phyloP scores from a whole-genome alignment of 2,329 filamentous ascomycete species.

The Fusarium protoensiforme region DNA sequence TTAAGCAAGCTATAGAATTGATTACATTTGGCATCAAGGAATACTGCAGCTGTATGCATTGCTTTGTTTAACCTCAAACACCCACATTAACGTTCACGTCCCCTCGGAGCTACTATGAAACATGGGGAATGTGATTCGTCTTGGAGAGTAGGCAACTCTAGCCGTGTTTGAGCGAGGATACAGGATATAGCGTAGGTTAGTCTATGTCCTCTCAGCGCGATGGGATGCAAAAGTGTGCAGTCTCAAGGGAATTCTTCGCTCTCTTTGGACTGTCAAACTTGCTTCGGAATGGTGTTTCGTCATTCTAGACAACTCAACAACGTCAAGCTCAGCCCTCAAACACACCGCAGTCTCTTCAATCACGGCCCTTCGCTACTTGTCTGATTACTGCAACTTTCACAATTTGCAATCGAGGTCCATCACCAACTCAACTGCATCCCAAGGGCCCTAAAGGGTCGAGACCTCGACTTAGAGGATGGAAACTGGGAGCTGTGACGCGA shows the following conservation, averaged over 20 bases:
- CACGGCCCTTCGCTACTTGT: not conserved
- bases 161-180: not conserved
- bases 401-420: not conserved
- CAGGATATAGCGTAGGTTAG: not conserved
- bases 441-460: not conserved
- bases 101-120: not conserved
- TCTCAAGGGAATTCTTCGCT: not conserved
- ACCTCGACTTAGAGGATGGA: slow-evolving; percentile 18
- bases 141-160: not conserved
- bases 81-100: not conserved
- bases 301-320: accelerated
- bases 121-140: not conserved
- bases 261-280: not conserved
- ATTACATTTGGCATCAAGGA: not conserved
- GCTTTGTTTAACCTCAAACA: not conserved
- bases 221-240: slow-evolving; percentile 11
- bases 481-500: slow-evolving; percentile 36
- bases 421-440: not conserved
- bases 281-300: not conserved
- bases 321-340: not conserved
- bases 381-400: not conserved
- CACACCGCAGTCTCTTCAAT: not conserved
- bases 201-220: slow-evolving; percentile 45
- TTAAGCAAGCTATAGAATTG: not conserved
- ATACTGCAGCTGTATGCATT: not conserved